Evolutionary conservation across 129 eudicot species (phyloP), one percentile per base, ranked within the genome.

Genomic region (Artemisia annua): DNA sequence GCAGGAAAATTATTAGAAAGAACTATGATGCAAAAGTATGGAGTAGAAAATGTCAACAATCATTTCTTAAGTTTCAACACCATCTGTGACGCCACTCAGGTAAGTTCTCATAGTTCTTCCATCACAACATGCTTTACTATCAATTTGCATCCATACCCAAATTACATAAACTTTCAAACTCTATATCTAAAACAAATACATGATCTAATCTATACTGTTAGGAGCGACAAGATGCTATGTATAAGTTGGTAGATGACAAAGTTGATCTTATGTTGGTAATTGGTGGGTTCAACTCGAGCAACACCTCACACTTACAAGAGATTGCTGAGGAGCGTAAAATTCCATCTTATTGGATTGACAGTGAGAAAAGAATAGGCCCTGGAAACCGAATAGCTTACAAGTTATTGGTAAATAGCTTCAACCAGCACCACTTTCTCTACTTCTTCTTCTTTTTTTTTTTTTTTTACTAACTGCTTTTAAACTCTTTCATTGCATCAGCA

Each of bases 141-240:
- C n/a, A 3, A 16, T 72, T n/a, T 67, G 20, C 30, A 64, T 67
- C 24, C 30, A 64, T 35, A 24, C 5, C 11, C 73, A 65, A 12
- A 13, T 11, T 30, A 66, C 46, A 5, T 48, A 3, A 67, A 51
- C 1, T 57, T 64, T 14, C 35, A 48, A 22, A 13, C 14, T 15
- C 49, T 26, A 26, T 66, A 28, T 59, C 6, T 48, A 17, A 68
- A 70, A 48, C 3, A 12, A 28, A 69, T 11, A 69, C 3, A 19
- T 35, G n/a, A 11, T 59, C 44, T 6, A 61, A 77, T 70, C 43
- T 66, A 26, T 57, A 1, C 18, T 35, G 78, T 26, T 78, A 94
- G 98, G 98, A 94, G 87, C 79, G 98, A 26, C 98, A 94, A 94
- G 98, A 94, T 83, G 98, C 98, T 18, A 94, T 94, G 97, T 90